Percentiles rank a stretch among this genome's conserved stretches.
phyloP scores from a whole-genome alignment of 2,329 filamentous ascomycete genomes.

The Verticillium zaregamsianum region DNA sequence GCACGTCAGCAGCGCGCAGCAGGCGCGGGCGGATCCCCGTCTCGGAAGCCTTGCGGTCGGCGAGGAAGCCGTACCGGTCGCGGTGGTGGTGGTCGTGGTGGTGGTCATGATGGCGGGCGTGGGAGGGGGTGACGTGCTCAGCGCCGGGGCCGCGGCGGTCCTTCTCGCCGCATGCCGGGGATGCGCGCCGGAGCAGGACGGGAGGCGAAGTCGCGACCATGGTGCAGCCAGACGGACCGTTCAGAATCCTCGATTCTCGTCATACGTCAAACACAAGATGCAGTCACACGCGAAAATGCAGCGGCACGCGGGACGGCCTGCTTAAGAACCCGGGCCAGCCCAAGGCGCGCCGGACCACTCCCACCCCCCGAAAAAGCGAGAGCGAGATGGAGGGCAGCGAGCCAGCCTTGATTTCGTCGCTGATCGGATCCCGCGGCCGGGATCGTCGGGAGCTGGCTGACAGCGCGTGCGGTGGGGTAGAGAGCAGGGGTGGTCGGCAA shows the following conservation, averaged over 20 bases:
- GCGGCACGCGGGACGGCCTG: background rate
- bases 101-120: background rate
- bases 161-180: background rate
- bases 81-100: background rate
- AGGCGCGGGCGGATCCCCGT: slow-evolving; percentile 5
- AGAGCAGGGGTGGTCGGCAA: background rate
- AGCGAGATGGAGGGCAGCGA: background rate
- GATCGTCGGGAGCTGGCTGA: background rate
- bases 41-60: background rate
- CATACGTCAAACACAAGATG: no score
- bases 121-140: background rate
- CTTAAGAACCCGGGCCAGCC: background rate
- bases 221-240: background rate
- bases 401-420: background rate
- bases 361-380: background rate
- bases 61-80: background rate
- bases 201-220: background rate
- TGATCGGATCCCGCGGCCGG: background rate
- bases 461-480: background rate
- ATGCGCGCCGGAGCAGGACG: background rate
- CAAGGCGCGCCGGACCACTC: background rate
- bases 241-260: no score
- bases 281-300: background rate
- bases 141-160: background rate
- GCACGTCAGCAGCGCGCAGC: slow-evolving; percentile 25